phyloP scores from a whole-genome alignment of 768 basidiomycete species.

The Crucibulum laeve region DNA sequence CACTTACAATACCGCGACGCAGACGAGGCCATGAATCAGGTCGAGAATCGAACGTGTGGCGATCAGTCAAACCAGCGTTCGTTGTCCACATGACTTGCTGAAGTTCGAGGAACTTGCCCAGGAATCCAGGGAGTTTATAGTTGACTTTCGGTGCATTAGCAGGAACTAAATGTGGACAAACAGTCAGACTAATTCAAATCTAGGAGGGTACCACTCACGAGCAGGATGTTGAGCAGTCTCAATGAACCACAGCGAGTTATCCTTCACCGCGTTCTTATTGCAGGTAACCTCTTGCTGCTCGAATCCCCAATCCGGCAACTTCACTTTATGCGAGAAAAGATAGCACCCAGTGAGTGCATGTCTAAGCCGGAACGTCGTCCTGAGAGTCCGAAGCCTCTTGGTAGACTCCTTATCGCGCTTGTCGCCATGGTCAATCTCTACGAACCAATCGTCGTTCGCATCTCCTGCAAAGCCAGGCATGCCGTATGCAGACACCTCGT shows the following conservation, averaged over 20 bases:
- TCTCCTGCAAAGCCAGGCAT: constrained; percentile 83
- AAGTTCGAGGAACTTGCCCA: constrained; percentile 86
- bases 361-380: constrained; percentile 77
- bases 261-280: constrained; percentile 91
- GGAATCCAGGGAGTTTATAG: constrained; percentile 85
- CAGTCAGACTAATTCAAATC: background rate
- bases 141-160: constrained; percentile 76
- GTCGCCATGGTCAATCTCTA: constrained; percentile 78
- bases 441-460: constrained; percentile 87
- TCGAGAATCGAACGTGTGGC: constrained; percentile 94
- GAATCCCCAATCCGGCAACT: constrained; percentile 95
- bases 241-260: constrained; percentile 91
- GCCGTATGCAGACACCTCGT: constrained; percentile 95
- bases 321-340: constrained; percentile 96
- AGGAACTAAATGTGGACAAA: constrained; percentile 46
- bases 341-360: constrained; percentile 92
- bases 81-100: constrained; percentile 97
- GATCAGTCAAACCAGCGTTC: constrained; percentile 92
- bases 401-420: constrained; percentile 60
- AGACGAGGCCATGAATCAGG: constrained; percentile 90
- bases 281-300: constrained; percentile 99
- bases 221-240: constrained; percentile 80
- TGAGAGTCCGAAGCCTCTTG: constrained; percentile 72
- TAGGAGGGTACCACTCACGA: constrained; percentile 42
- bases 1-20: constrained; percentile 85